A percentile compares a stretch with the other conserved stretches of the same genome.
phyloP scores from a whole-genome alignment of 495 filamentous ascomycete species.

The Cenococcum geophilum region DNA sequence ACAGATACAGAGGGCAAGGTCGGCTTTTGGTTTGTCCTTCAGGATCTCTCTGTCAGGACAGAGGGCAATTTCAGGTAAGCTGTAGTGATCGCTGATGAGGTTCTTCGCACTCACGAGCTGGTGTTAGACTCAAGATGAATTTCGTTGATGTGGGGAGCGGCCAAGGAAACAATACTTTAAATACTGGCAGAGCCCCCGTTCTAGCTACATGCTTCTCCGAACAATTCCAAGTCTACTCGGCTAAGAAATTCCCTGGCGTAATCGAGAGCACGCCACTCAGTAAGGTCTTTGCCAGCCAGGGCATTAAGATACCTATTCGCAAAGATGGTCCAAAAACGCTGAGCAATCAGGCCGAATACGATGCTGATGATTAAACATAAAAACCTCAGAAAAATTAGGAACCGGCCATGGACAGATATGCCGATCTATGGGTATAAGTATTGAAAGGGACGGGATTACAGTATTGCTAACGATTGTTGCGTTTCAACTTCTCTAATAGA shows the following conservation, averaged over 20 bases:
- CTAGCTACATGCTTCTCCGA: conserved; percentile 85
- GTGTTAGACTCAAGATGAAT: conserved; percentile 58
- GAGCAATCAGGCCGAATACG: conserved; percentile 55
- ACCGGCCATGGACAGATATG: no score
- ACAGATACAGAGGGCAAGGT: conserved; percentile 76
- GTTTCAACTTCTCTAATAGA: no score
- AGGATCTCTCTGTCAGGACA: conserved; percentile 89
- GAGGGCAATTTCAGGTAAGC: conserved; percentile 84
- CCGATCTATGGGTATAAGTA: no score
- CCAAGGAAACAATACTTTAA: conserved; percentile 47
- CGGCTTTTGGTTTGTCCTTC: conserved; percentile 95
- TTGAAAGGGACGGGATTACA: no score
- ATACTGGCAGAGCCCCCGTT: conserved; percentile 73
- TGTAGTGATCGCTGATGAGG: neutral
- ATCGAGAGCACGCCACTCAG: conserved; percentile 90
- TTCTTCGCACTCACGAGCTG: neutral
- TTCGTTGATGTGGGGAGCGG: conserved; percentile 75
- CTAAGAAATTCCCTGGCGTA: conserved; percentile 97
- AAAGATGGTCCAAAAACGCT: conserved; percentile 69
- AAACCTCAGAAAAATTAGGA: no score
- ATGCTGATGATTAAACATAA: conserved; percentile 49
- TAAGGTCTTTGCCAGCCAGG: conserved; percentile 89
- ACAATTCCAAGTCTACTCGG: conserved; percentile 86
- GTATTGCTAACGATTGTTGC: no score
- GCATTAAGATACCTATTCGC: conserved; percentile 93